Percentiles rank a stretch among this genome's conserved stretches.
Evolutionary conservation across 768 basidiomycete genomes (phyloP).

Genomic region (Phanerochaete carnosa): DNA sequence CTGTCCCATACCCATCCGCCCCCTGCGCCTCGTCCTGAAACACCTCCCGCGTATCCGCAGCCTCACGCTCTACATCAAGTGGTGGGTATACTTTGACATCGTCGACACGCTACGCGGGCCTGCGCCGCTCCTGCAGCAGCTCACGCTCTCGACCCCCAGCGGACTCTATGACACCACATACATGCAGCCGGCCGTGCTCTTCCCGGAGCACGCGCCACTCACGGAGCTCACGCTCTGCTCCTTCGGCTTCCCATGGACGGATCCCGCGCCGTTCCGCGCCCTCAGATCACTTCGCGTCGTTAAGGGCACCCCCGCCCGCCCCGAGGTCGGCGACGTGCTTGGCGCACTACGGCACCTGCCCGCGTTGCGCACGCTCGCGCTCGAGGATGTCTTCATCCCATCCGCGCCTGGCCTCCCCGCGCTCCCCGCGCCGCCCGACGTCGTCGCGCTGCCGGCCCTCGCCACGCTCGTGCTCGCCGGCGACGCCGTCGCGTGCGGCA

Average conservation of each 20-base stretch:
- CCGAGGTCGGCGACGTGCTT: not conserved
- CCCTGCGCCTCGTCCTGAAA: constrained; percentile 4
- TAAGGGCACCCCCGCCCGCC: not conserved
- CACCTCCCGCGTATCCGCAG: constrained; percentile 4
- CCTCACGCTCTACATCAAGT: constrained; percentile 4
- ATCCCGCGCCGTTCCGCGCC: constrained; percentile 2
- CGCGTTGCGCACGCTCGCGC: not conserved
- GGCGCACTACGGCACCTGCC: not conserved
- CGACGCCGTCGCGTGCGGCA: constrained; percentile 1
- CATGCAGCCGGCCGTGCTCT: not conserved
- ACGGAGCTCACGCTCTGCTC: not conserved
- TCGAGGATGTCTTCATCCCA: constrained; percentile 3
- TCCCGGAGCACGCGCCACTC: not conserved
- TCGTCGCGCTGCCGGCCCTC: not conserved
- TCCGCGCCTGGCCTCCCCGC: not conserved
- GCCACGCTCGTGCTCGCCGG: constrained; percentile 1
- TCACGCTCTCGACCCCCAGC: constrained; percentile 4
- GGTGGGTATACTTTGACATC: constrained; percentile 10
- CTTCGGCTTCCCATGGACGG: constrained; percentile 6
- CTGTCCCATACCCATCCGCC: not conserved
- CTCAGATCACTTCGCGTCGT: not conserved
- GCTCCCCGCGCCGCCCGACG: not conserved
- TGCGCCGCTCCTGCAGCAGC: not conserved
- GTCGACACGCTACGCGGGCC: not conserved
- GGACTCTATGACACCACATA: not conserved